Evolutionary conservation across 148 eudicot species (phyloP).

Genomic region (Spergularia bocconei): DNA sequence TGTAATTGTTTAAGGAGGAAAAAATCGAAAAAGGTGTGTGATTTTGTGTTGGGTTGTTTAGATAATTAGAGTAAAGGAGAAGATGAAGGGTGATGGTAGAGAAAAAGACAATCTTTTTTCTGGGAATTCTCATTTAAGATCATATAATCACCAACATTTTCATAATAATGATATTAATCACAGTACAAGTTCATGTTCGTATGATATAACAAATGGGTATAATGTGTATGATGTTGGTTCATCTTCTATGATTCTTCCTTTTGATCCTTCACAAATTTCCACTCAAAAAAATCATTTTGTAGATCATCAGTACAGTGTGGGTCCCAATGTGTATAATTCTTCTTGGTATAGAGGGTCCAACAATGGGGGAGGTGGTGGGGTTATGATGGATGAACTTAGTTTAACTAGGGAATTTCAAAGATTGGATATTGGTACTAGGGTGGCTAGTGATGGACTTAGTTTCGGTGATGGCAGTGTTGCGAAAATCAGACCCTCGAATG

Average conservation of each 20-base stretch:
- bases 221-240: conserved; percentile 32
- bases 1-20: neutral
- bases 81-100: conserved; percentile 36
- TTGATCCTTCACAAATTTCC: conserved; percentile 23
- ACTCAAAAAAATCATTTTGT: conserved; percentile 28
- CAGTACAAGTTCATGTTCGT: conserved; percentile 20
- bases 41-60: conserved; percentile 12
- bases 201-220: conserved; percentile 12
- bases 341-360: conserved; percentile 19
- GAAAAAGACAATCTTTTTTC: conserved; percentile 33
- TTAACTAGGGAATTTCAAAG: conserved; percentile 34
- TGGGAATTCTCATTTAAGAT: conserved; percentile 30
- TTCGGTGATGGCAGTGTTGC: conserved; percentile 17
- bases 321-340: conserved; percentile 24
- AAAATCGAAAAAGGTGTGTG: neutral
- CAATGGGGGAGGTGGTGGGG: conserved; percentile 15
- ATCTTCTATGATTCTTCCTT: conserved; percentile 29
- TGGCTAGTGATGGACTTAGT: conserved; percentile 26
- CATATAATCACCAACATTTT: conserved; percentile 16
- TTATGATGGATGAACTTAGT: conserved; percentile 35
- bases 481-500: conserved; percentile 15
- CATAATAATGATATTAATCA: neutral
- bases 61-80: conserved; percentile 32
- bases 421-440: conserved; percentile 36
- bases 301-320: conserved; percentile 29